These are phyloP conservation scores for Setaria viridis DNA, from an alignment of 202 grass and related monocot species.

Conservation along the genomic window DNA sequence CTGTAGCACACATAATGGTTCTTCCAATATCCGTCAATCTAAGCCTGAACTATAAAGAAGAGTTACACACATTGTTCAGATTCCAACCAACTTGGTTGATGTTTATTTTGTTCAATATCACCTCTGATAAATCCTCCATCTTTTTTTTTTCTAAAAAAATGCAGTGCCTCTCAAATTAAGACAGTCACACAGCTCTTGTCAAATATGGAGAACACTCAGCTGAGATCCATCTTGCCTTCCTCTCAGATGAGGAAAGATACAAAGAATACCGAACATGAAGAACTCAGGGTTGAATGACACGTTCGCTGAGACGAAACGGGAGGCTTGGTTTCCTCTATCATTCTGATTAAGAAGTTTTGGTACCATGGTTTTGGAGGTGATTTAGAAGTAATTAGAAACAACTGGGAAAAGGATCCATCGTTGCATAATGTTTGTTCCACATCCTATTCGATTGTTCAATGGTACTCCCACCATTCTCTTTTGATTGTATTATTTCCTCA, in stretches of 20 bases:
- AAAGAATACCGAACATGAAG: conserved; percentile 38
- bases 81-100: conserved; percentile 22
- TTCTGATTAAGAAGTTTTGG: not conserved
- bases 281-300: conserved; percentile 41
- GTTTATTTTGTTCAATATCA: conserved; percentile 33
- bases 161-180: conserved; percentile 78
- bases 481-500: too few relatives aligned
- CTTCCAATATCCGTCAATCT: not conserved
- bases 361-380: not conserved
- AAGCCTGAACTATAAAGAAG: not conserved
- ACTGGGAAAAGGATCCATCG: not conserved
- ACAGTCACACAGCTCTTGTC: conserved; percentile 75
- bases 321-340: not conserved
- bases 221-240: conserved; percentile 53
- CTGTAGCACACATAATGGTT: not conserved
- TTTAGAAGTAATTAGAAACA: not conserved
- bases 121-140: conserved; percentile 22
- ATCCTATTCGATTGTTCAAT: not conserved
- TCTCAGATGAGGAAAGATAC: conserved; percentile 31
- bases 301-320: not conserved
- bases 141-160: conserved; percentile 33
- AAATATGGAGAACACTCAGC: conserved; percentile 81
- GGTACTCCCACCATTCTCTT: not conserved
- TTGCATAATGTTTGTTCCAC: not conserved
- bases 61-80: not conserved